Evolutionary conservation across 306 rosid genomes (phyloP).

Genomic region (Cicer chorassanicum): DNA sequence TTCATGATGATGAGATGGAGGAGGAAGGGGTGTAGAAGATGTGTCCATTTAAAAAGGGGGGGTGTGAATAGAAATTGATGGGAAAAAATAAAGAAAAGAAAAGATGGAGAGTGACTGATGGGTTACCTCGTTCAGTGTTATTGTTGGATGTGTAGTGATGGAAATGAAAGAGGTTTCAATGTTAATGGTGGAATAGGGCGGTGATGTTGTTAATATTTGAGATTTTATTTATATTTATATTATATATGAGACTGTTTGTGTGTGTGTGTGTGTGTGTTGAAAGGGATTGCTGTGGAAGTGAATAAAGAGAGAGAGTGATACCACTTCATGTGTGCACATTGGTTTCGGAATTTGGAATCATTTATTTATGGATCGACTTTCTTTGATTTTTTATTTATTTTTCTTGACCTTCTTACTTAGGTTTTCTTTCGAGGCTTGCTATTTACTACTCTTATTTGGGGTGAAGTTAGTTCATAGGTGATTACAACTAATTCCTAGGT

Average conservation of each 20-base stretch:
- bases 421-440: conserved; percentile 8
- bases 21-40: conserved; percentile 1
- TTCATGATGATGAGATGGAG: conserved; percentile 13
- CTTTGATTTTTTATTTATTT: not conserved
- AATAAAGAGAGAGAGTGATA: conserved; percentile 46
- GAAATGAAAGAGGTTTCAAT: conserved; percentile 44
- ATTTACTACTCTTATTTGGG: not conserved
- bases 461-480: not conserved
- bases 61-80: not conserved
- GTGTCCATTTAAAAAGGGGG: conserved; percentile 54
- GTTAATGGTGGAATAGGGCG: conserved; percentile 89
- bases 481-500: conserved; percentile 5
- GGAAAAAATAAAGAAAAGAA: not conserved
- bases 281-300: conserved; percentile 48
- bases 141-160: conserved; percentile 36
- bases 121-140: conserved; percentile 78
- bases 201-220: conserved; percentile 50
- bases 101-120: conserved; percentile 46
- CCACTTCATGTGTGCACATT: conserved; percentile 40
- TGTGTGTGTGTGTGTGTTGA: not conserved
- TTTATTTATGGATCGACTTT: not conserved
- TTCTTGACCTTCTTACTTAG: conserved; percentile 14
- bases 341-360: conserved; percentile 65
- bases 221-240: conserved; percentile 3
- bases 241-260: not conserved